These are phyloP conservation scores for Silybum marianum DNA, from an alignment of 129 eudicot species.

Conservation along the genomic window DNA sequence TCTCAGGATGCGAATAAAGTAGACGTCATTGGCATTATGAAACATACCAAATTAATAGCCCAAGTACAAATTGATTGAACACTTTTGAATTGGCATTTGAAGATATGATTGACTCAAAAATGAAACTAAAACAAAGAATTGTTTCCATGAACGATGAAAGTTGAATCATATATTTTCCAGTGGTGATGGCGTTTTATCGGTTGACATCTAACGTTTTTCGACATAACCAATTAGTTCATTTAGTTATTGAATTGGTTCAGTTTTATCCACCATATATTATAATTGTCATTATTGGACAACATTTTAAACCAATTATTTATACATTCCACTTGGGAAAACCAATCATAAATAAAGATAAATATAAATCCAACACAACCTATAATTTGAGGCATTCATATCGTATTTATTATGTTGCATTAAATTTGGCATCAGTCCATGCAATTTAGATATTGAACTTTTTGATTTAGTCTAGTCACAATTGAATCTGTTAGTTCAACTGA, in stretches of 20 bases:
- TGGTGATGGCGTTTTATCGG: not conserved
- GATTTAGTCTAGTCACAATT: not conserved
- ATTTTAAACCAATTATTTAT: not conserved
- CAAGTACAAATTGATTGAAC: not conserved
- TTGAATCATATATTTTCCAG: too few relatives aligned
- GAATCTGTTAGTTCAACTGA: not conserved
- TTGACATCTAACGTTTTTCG: not conserved
- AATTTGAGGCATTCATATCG: not conserved
- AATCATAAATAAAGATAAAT: too few relatives aligned
- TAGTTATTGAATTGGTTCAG: not conserved
- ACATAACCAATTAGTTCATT: not conserved
- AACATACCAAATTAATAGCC: not conserved
- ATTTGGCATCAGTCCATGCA: not conserved
- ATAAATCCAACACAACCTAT: not conserved
- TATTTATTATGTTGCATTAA: not conserved
- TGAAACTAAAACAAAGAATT: not conserved
- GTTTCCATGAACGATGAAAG: not conserved
- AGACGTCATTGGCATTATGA: not conserved
- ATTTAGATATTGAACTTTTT: not conserved
- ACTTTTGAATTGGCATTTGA: not conserved
- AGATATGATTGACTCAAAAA: not conserved
- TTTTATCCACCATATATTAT: not conserved
- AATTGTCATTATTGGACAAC: not conserved
- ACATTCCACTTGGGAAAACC: not conserved
- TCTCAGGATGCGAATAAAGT: not conserved